Evolutionary conservation across 2,329 filamentous ascomycete genomes (phyloP), one percentile per base, ranked within the genome.

Genomic region (Daldinia sp.): DNA sequence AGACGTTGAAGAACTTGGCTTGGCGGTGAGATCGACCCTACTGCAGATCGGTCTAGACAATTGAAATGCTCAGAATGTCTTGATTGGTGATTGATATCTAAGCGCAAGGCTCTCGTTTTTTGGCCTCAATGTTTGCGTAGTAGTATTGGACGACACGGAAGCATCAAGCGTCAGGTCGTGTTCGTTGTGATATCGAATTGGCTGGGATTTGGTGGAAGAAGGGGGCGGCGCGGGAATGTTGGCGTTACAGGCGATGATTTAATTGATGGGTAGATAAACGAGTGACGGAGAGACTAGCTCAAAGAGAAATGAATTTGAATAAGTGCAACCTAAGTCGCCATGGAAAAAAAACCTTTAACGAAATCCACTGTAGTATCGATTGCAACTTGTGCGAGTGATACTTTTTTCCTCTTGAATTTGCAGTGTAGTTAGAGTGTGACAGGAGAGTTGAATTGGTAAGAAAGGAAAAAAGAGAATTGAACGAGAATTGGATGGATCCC

Each of bases 221-320:
- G 35, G 51, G 59, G 13, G 61, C 57, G 34, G 55, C 30, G 32
- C 48, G 48, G 48, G 32, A 35, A 17, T 9, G 21, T 17, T 35
- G 48, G 30, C 30, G 48, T 51, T 37, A 23, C 32, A 51, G 48
- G 48, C 21, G 21, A 25, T 45, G 21, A 51, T 51, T 51, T 54
- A 63, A 52, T 67, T 52, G 47, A 50, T 23, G 29, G 61, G 56
- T 39, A 65, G 66, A 68, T 68, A 76, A 81, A 81, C 77, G 80
- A 81, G 77, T 78, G 80, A 78, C 74, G 72, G 68, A 73, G 79
- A 81, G 80, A 78, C 80, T 81, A 81, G 80, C 80, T 82, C 80
- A 73, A 70, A 64, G 65, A 72, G 65, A 72, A 69, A 68, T 21
- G 30, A 50, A 50, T 21, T 67, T 69, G 63, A 71, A 68, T 71